A percentile compares a stretch with the other conserved stretches of the same genome.
These are phyloP conservation scores for Durotheca rogersii DNA, from an alignment of 495 filamentous ascomycete species.

Conservation along the genomic window DNA sequence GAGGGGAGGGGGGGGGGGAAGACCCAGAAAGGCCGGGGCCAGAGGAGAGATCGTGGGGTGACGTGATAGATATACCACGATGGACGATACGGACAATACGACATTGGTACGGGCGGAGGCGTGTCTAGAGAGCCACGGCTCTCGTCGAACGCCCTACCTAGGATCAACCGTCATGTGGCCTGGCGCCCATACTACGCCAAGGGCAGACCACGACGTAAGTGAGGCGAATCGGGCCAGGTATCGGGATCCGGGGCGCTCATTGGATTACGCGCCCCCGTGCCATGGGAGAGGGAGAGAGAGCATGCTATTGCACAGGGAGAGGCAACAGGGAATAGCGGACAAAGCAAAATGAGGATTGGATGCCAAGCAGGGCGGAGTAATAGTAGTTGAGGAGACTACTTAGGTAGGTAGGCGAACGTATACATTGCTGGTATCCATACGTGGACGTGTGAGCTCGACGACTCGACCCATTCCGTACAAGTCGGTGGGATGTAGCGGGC, in stretches of 20 bases:
- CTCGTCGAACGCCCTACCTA: slow-evolving; percentile 17
- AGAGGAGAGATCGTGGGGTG: slow-evolving; percentile 18
- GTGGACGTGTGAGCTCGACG: no score
- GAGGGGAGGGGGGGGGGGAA: slow-evolving; percentile 4
- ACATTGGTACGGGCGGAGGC: no score
- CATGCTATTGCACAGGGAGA: slow-evolving; percentile 14
- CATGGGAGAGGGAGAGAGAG: slow-evolving; percentile 14
- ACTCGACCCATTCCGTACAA: no score
- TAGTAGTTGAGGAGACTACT: slow-evolving; percentile 11
- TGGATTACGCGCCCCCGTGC: slow-evolving; percentile 16
- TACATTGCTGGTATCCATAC: no score
- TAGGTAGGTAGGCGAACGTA: slow-evolving; percentile 1
- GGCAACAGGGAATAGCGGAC: slow-evolving; percentile 20
- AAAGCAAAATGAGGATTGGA: slow-evolving; percentile 25
- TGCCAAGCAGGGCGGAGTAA: slow-evolving; percentile 20
- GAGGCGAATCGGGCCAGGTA: slow-evolving; percentile 25
- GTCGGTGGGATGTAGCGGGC: no score
- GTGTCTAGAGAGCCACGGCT: no score
- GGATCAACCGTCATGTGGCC: slow-evolving; percentile 20
- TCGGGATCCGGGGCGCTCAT: slow-evolving; percentile 19
- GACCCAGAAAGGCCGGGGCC: slow-evolving; percentile 5
- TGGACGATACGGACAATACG: neutral
- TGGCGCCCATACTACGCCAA: slow-evolving; percentile 22
- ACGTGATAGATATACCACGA: slow-evolving; percentile 27
- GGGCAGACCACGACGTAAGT: slow-evolving; percentile 20